Conservation (phyloP, 2,329 filamentous ascomycete species). For the Neopestalotiopsis rosae region DNA sequence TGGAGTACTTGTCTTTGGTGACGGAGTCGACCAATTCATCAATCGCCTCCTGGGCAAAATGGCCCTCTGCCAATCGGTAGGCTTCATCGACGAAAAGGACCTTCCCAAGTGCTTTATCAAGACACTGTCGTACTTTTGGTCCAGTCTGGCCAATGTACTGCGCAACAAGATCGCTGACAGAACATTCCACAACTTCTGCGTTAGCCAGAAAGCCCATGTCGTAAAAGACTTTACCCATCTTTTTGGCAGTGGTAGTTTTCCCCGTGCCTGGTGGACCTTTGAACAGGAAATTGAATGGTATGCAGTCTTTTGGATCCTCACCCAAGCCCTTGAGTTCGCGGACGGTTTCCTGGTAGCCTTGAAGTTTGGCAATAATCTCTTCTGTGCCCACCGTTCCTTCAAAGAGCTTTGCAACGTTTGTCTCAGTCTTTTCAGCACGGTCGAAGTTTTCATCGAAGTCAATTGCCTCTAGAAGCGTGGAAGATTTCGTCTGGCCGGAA, state of each 20-base stretch:
- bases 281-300: constrained; percentile 65
- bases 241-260: constrained; percentile 71
- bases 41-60: constrained; percentile 62
- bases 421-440: constrained; percentile 44
- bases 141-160: constrained; percentile 68
- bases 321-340: constrained; percentile 48
- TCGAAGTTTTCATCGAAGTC: constrained; percentile 62
- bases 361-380: constrained; percentile 50
- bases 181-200: constrained; percentile 67
- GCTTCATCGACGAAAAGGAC: constrained; percentile 78
- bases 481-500: constrained; percentile 29
- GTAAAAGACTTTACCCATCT: constrained; percentile 78
- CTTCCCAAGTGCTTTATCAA: constrained; percentile 63
- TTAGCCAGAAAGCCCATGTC: constrained; percentile 72
- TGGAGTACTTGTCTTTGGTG: constrained; percentile 60
- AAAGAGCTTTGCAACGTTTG: constrained; percentile 50
- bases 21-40: constrained; percentile 58
- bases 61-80: constrained; percentile 64
- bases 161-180: constrained; percentile 71
- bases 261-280: constrained; percentile 62
- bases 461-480: constrained; percentile 29
- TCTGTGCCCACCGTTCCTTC: constrained; percentile 54
- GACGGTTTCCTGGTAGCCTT: constrained; percentile 53
- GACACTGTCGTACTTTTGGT: constrained; percentile 56
- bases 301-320: constrained; percentile 53